Percentiles rank a stretch among this genome's conserved stretches.
Evolutionary conservation across 371 early-diverging fungal genomes (phyloP).

Genomic region (Apophysomyces sp.): DNA sequence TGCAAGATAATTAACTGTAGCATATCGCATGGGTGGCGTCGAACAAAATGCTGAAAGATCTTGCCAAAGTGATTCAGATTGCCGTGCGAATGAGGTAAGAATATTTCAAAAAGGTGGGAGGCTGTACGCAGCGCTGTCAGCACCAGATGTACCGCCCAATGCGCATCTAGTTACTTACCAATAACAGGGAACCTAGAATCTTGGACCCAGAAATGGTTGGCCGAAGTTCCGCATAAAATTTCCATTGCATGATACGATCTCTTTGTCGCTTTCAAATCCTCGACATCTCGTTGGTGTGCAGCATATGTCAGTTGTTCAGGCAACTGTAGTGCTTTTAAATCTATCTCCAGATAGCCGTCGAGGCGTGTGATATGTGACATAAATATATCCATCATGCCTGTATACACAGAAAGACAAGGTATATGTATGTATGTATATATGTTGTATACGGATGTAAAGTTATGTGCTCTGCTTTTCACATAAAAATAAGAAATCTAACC

Average conservation of each 20-base stretch:
- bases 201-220: conserved; percentile 42
- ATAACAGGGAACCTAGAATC: conserved; percentile 35
- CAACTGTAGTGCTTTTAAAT: conserved; percentile 8
- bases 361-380: conserved; percentile 42
- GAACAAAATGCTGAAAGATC: conserved; percentile 39
- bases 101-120: conserved; percentile 25
- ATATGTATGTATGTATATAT: not conserved
- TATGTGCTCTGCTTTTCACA: not conserved
- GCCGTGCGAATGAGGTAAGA: conserved; percentile 37
- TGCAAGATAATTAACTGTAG: conserved; percentile 29
- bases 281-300: conserved; percentile 20
- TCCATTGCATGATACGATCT: conserved; percentile 53
- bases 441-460: not conserved
- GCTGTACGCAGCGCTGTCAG: conserved; percentile 10
- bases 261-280: conserved; percentile 36
- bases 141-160: not conserved
- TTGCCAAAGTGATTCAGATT: conserved; percentile 46
- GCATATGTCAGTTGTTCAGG: conserved; percentile 20
- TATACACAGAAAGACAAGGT: not conserved
- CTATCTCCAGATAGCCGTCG: not conserved
- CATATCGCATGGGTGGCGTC: conserved; percentile 41
- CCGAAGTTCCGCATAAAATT: conserved; percentile 38
- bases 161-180: conserved; percentile 15
- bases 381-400: conserved; percentile 50
- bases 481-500: conserved; percentile 20